Evolutionary conservation across 2,329 filamentous ascomycete species (phyloP).

Genomic region (Ceratocystis lukuohia): DNA sequence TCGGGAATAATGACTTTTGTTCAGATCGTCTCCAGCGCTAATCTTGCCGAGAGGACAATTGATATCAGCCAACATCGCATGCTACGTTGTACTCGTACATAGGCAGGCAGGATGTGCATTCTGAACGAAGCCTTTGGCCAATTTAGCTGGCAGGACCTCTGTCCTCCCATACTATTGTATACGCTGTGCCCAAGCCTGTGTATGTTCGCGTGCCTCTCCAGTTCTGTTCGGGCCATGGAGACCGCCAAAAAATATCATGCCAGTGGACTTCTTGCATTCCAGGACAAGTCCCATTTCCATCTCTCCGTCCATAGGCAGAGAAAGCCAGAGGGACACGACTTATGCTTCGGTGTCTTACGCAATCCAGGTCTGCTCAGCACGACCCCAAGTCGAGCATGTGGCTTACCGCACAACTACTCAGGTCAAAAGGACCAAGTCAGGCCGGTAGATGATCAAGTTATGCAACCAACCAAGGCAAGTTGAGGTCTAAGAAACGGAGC

Average conservation of each 20-base stretch:
- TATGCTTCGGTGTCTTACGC: neutral
- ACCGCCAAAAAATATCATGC: neutral
- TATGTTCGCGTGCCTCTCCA: neutral
- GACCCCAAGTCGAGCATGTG: no score
- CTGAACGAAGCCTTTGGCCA: neutral
- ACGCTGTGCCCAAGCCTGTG: no score
- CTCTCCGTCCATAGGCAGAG: neutral
- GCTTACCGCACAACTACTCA: no score
- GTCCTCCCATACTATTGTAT: no score
- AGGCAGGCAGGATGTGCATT: neutral
- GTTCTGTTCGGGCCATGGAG: neutral
- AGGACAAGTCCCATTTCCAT: constrained; percentile 11
- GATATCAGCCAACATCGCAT: neutral
- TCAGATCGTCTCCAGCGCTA: constrained; percentile 7
- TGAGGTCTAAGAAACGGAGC: neutral
- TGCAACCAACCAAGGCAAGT: neutral
- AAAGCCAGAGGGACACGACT: neutral
- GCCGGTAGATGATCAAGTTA: no score
- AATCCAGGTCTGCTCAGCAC: no score
- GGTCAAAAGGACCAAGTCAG: no score
- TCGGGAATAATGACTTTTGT: neutral
- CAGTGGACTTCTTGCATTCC: constrained; percentile 6
- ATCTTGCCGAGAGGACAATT: constrained; percentile 9
- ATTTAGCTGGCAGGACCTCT: no score
- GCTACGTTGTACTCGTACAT: neutral